phyloP scores from a whole-genome alignment of 1,284 basidiomycete genomes.

The Retiboletus fuscus region DNA sequence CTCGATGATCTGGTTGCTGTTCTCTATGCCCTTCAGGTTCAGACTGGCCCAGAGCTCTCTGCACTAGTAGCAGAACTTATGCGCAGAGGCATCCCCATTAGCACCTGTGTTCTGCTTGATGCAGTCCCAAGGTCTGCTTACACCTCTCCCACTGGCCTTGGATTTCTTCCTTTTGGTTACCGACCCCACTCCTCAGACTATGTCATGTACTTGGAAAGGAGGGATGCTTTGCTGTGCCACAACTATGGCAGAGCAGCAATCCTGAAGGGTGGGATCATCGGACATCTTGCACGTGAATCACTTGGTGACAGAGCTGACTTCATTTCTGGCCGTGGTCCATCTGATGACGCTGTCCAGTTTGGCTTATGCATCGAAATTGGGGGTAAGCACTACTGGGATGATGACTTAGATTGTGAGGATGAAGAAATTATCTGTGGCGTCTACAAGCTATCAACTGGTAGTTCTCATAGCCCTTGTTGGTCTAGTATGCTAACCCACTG shows the following conservation, averaged over 20 bases:
- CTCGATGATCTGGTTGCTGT: not conserved
- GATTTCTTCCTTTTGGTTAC: too few relatives aligned
- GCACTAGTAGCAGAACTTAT: not conserved
- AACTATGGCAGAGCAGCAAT: constrained; percentile 21
- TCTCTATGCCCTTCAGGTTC: not conserved
- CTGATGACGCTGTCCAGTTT: too few relatives aligned
- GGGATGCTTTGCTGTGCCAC: not conserved
- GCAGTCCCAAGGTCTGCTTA: not conserved
- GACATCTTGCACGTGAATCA: constrained; percentile 12
- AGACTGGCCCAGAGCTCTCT: not conserved
- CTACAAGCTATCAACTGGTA: too few relatives aligned
- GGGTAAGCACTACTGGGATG: too few relatives aligned
- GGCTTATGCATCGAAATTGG: too few relatives aligned
- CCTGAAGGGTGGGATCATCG: constrained; percentile 23
- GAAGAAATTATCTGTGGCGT: too few relatives aligned
- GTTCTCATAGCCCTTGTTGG: too few relatives aligned
- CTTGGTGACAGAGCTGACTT: constrained; percentile 6
- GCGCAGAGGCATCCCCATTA: not conserved
- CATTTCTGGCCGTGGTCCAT: too few relatives aligned
- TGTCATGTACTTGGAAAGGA: constrained; percentile 16
- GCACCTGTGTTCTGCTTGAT: not conserved
- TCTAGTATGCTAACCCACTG: too few relatives aligned
- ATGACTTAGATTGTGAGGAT: too few relatives aligned
- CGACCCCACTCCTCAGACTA: constrained; percentile 7
- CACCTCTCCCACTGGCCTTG: not conserved